Base-by-base conservation (phyloP, 2,329 filamentous ascomycete genomes). In the Exophiala sideris region DNA sequence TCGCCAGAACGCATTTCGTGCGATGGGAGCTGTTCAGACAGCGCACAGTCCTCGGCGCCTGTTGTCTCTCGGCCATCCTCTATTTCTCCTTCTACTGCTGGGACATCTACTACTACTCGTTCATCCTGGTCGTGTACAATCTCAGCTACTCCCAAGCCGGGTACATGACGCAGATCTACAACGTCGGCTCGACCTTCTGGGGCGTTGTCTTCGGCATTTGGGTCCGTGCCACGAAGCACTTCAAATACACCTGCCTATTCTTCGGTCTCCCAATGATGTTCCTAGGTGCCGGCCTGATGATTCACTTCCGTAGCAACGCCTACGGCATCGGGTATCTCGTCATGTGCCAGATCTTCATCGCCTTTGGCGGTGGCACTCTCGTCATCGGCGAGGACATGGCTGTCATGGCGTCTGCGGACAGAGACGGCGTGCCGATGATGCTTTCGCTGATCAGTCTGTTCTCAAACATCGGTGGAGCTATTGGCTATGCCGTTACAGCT, bases 171-270 rank as follows among this genome's bases (percentile, higher is more conserved):
- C 78, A 78, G 5, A 54, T 57, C 20, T 54, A 54, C 42, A 54
- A 49, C 34, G 49, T 79, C 44, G 83, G 83, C 64, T 73, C 87
- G n/a, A 79, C 83, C n/a, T 76, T 83, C 53, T 57, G 76, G 2
- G 49, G 82, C 39, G 79, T 79, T 58, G 66, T 80, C 0, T 56
- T 68, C 1, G 62, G 56, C 14, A 46, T 72, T 12, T 56, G 73
- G 38, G 78, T 82, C 56, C 74, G 75, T 42, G 64, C 59, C 24
- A 77, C 74, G 4, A 74, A 75, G 9, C 74, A 70, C 29, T 79
- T 80, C 70, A 82, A 81, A 66, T 76, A 69, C 57, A 58, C 77
- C 2, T 72, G 75, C 2, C 65, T 79, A 6, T 77, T 67, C 63
- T 75, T 78, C 48, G 79, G 73, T 29, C 65, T 80, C 1, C 78